These are phyloP conservation scores for Penicillium sp. DNA, from an alignment of 2,329 filamentous ascomycete genomes.

Conservation along the genomic window DNA sequence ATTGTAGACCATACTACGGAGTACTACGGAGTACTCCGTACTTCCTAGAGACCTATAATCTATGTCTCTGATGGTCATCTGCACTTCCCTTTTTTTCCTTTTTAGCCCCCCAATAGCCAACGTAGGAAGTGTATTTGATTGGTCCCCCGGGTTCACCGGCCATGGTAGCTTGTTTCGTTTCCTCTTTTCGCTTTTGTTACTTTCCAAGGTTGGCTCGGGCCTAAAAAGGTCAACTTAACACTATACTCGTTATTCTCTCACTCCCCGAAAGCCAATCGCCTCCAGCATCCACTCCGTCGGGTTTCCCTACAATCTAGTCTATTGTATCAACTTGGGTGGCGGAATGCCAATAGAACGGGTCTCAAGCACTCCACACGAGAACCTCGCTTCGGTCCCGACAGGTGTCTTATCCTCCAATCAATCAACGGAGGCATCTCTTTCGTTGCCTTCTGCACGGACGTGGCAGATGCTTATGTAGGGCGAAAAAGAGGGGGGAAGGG, in stretches of 20 bases:
- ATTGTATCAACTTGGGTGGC: not conserved
- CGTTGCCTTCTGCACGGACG: constrained; percentile 9
- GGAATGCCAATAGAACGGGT: not conserved
- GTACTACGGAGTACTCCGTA: not conserved
- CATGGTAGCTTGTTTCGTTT: not conserved
- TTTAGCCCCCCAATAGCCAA: constrained; percentile 4
- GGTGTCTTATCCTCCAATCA: constrained; percentile 7
- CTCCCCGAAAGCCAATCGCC: constrained; percentile 11
- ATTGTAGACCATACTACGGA: not conserved
- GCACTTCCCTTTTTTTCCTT: not conserved
- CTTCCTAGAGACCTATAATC: not conserved
- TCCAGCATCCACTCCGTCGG: constrained; percentile 8
- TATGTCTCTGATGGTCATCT: constrained; percentile 7
- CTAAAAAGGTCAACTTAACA: not conserved
- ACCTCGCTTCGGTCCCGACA: not conserved
- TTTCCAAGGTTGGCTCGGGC: not conserved
- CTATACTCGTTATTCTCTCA: constrained; percentile 1
- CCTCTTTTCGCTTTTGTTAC: not conserved
- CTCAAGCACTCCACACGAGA: constrained; percentile 3
- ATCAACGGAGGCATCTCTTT: not conserved
- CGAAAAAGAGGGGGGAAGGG: not conserved
- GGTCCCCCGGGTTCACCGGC: not conserved
- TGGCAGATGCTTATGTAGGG: constrained; percentile 11
- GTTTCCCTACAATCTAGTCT: not conserved
- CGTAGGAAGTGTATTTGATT: not conserved